These are phyloP conservation scores for Pythium insidiosum DNA, from an alignment of 352 stramenopile genomes.

Conservation along the genomic window DNA sequence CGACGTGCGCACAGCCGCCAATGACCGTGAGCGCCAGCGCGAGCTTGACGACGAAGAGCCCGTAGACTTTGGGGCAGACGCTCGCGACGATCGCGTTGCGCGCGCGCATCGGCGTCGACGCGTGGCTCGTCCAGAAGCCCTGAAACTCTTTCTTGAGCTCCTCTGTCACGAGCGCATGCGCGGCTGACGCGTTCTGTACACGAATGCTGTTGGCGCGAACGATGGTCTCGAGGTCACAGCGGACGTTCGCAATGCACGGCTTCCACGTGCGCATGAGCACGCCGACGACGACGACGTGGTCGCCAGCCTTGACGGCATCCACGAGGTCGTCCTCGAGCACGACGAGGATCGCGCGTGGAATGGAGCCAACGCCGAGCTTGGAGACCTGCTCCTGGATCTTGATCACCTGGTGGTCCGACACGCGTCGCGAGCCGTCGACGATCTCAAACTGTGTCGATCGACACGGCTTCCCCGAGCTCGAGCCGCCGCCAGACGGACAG, in stretches of 20 bases:
- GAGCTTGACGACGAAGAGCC: constrained; percentile 91
- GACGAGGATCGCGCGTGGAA: constrained; percentile 92
- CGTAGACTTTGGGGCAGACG: constrained; percentile 94
- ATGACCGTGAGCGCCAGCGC: constrained; percentile 90
- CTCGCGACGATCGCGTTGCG: constrained; percentile 90
- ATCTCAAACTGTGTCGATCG: constrained; percentile 67
- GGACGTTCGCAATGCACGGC: constrained; percentile 57
- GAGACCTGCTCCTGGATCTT: constrained; percentile 95
- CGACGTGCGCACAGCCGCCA: constrained; percentile 74
- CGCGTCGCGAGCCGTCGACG: constrained; percentile 36
- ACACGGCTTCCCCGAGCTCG: constrained; percentile 52
- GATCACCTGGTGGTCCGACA: constrained; percentile 88
- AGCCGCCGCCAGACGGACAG: constrained; percentile 1
- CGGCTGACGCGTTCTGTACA: constrained; percentile 53
- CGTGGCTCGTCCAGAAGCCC: constrained; percentile 76
- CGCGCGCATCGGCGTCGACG: constrained; percentile 36
- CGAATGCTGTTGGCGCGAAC: constrained; percentile 71
- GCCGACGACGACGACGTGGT: constrained; percentile 92
- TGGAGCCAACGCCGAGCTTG: constrained; percentile 87
- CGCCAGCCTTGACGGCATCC: constrained; percentile 88
- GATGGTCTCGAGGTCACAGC: constrained; percentile 89
- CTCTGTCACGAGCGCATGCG: constrained; percentile 58
- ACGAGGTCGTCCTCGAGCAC: constrained; percentile 88
- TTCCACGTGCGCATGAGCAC: constrained; percentile 93
- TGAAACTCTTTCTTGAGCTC: constrained; percentile 88